Base-by-base conservation (phyloP, 2,329 filamentous ascomycete genomes). In the Xenosphaeropsis pyriputrescens region DNA sequence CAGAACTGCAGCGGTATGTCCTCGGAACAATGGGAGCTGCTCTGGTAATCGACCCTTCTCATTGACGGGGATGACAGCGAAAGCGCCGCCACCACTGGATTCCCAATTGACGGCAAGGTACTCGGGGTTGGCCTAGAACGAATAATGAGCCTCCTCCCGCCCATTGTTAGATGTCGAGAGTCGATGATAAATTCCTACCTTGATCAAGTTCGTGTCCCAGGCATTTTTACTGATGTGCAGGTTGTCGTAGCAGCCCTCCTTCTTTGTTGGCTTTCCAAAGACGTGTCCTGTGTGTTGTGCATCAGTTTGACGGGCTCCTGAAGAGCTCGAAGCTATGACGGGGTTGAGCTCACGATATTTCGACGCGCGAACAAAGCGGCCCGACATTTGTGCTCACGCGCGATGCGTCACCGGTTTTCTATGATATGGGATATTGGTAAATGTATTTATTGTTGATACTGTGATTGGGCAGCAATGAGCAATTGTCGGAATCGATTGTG, bases 31-130 rank as follows among this genome's bases (percentile, higher is more conserved):
- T 43, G 91, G 91, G 50, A 98, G 82, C 54, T 84, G 79, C 57
- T 96, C 91, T 36, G 91, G 91, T 38, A 93, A 63, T 62, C 91
- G 88, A 46, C 91, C 91, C 52, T 74, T 79, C 70, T 98, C 89
- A 49, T 79, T 74, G 51, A 94, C 62, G 43, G 91, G 91, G 49
- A 98, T 85, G 50, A 98, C 89, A 39, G 91, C 91, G 57, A 98
- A 96, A 50, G 91, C 89, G 56, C 91, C 91, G 53, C 91, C 91
- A 45, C 91, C 91, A 57, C 85, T 84, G 30, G 91, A 72, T 63
- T 98, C 89, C 91, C 91, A 98, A 70, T 98, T 98, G 65, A 98
- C 88, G 5, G 91, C 81, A 50, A 98, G 72, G 60, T 91, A 96
- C 61, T 93, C 79, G 36, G 91, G 88, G 61, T 98, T 98, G 58